Percentiles rank a stretch among this genome's conserved stretches.
phyloP scores from a whole-genome alignment of 192 early-diverging fungal species.

The Phlyctochytrium arcticum region DNA sequence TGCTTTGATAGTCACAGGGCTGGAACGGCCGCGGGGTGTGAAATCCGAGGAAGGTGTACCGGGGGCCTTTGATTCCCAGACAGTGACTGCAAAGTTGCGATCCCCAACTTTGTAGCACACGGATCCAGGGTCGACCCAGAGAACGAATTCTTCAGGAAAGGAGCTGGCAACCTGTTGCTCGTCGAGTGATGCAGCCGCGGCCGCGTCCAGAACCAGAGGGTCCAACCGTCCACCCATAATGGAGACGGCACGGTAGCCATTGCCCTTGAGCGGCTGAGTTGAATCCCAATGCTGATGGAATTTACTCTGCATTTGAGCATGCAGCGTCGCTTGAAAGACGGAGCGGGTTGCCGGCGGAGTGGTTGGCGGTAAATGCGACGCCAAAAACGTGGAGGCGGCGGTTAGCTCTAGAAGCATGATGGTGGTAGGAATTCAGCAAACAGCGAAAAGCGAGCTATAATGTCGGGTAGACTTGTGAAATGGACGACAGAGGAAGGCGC shows the following conservation, averaged over 20 bases:
- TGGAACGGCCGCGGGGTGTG: neutral
- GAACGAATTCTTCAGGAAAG: conserved; percentile 32
- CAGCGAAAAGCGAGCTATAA: neutral
- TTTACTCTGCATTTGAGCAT: conserved; percentile 47
- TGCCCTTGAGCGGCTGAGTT: conserved; percentile 58
- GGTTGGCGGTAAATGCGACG: conserved; percentile 8
- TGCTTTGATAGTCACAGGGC: conserved; percentile 1
- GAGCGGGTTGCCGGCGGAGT: conserved; percentile 5
- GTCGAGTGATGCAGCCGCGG: neutral
- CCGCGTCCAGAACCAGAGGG: conserved; percentile 47
- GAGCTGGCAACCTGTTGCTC: neutral
- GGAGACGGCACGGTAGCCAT: conserved; percentile 73
- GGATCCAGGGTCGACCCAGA: conserved; percentile 32
- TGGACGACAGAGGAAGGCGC: neutral
- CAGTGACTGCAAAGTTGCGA: conserved; percentile 7
- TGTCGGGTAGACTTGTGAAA: neutral
- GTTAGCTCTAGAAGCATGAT: conserved; percentile 16
- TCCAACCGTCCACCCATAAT: conserved; percentile 67
- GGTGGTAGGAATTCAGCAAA: too few species aligned
- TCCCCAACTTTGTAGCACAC: conserved; percentile 31
- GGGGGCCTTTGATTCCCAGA: conserved; percentile 24
- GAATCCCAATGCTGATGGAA: conserved; percentile 72
- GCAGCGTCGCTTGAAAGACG: conserved; percentile 48
- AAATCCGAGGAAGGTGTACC: neutral
- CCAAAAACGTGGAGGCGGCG: conserved; percentile 11